A percentile compares a stretch with the other conserved stretches of the same genome.
phyloP scores from a whole-genome alignment of 345 rosid genomes.

The Xanthoceras sorbifolium region DNA sequence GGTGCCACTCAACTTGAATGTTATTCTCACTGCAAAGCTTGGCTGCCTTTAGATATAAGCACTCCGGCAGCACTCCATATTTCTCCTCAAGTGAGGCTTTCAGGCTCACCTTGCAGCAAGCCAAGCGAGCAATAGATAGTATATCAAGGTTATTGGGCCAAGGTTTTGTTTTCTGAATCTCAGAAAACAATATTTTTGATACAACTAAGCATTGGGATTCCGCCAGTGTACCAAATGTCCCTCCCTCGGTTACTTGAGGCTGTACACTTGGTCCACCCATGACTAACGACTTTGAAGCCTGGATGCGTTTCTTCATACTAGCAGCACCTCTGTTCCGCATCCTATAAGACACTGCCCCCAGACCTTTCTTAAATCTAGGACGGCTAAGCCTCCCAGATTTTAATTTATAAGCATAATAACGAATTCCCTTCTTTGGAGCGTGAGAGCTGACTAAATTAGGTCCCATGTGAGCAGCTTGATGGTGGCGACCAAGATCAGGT shows the following conservation, averaged over 20 bases:
- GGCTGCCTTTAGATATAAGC: slow-evolving; percentile 85
- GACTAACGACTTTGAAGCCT: slow-evolving; percentile 55
- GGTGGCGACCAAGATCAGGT: slow-evolving; percentile 99
- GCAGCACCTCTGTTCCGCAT: slow-evolving; percentile 66
- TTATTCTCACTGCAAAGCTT: slow-evolving; percentile 91
- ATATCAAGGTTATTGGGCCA: slow-evolving; percentile 86
- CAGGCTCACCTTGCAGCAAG: slow-evolving; percentile 89
- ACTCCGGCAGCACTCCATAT: slow-evolving; percentile 75
- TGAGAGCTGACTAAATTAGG: slow-evolving; percentile 56
- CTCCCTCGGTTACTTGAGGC: slow-evolving; percentile 39
- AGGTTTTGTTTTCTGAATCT: slow-evolving; percentile 73
- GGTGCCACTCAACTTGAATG: slow-evolving; percentile 88
- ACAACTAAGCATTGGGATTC: slow-evolving; percentile 68
- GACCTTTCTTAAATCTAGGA: slow-evolving; percentile 84
- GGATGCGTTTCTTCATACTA: slow-evolving; percentile 76
- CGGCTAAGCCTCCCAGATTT: slow-evolving; percentile 94
- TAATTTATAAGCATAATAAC: slow-evolving; percentile 66
- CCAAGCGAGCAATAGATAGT: slow-evolving; percentile 71
- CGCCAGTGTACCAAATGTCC: slow-evolving; percentile 49
- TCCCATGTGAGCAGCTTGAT: slow-evolving; percentile 98
- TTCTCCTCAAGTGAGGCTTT: slow-evolving; percentile 71
- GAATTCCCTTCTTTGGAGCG: slow-evolving; percentile 67
- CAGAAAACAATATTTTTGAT: slow-evolving; percentile 68
- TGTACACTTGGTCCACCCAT: slow-evolving; percentile 33
- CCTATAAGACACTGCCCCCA: slow-evolving; percentile 75